These are phyloP conservation scores for Nicotiana otophora DNA, from an alignment of 257 asterid genomes.

Conservation along the genomic window DNA sequence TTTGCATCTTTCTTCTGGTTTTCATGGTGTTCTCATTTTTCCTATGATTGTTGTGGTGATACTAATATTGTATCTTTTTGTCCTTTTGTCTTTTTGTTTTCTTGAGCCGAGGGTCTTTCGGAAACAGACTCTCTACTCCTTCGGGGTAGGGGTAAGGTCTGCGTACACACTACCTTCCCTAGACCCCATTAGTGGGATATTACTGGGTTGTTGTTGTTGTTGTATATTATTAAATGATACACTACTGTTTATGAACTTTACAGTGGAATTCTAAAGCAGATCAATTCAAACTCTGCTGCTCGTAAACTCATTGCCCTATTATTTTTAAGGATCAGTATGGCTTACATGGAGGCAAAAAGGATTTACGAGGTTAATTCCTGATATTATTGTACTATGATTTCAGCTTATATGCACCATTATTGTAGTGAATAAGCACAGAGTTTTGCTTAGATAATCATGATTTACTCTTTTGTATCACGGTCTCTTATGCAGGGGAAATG, in stretches of 20 bases:
- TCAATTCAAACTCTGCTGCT: slow-evolving; percentile 50
- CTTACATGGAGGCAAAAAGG: slow-evolving; percentile 82
- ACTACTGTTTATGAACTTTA: slow-evolving; percentile 2
- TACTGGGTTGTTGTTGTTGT: too few species aligned
- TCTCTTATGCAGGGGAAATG: slow-evolving; percentile 62
- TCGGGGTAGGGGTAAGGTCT: too few species aligned
- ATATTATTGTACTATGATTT: not conserved
- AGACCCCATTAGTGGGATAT: too few species aligned
- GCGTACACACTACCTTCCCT: too few species aligned
- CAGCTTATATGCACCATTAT: not conserved
- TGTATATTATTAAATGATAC: not conserved
- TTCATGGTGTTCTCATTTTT: too few species aligned
- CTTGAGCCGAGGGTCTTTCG: too few species aligned
- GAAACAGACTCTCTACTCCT: too few species aligned
- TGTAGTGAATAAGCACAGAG: not conserved
- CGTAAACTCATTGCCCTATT: slow-evolving; percentile 63
- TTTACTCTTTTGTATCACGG: not conserved
- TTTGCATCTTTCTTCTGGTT: too few species aligned
- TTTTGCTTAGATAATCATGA: not conserved
- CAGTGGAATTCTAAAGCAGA: slow-evolving; percentile 88
- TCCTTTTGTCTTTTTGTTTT: too few species aligned
- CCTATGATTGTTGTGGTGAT: too few species aligned
- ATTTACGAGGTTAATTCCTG: slow-evolving; percentile 58
- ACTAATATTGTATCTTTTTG: too few species aligned
- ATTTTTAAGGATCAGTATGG: slow-evolving; percentile 64